These are phyloP conservation scores for Botryotinia calthae DNA, from an alignment of 2,329 filamentous ascomycete genomes.

Conservation along the genomic window DNA sequence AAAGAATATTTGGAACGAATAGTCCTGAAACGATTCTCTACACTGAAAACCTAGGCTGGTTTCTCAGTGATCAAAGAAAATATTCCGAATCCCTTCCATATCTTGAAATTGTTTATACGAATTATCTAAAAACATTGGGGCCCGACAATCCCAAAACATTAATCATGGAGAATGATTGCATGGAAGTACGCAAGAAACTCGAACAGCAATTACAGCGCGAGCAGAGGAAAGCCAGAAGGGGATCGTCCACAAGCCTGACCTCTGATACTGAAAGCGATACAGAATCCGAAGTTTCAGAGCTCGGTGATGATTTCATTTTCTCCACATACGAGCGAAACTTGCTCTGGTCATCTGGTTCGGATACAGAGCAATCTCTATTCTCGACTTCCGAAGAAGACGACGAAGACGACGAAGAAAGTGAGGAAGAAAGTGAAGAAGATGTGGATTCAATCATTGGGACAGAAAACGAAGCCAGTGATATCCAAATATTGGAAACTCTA, in stretches of 20 bases:
- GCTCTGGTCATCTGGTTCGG: not conserved
- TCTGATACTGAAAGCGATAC: not conserved
- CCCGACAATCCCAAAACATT: accelerated
- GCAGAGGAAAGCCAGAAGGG: not conserved
- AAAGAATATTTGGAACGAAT: no score
- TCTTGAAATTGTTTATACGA: not conserved
- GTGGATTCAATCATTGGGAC: not conserved
- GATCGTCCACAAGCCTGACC: not conserved
- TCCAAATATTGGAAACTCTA: not conserved
- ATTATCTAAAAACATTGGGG: not conserved
- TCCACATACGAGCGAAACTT: not conserved
- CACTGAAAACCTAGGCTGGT: accelerated
- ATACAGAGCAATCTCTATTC: not conserved
- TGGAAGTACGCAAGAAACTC: not conserved
- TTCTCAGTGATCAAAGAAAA: not conserved
- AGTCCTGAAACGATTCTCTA: accelerated
- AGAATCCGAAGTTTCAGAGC: not conserved
- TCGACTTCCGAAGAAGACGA: not conserved
- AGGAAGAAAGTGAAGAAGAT: not conserved
- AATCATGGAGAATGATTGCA: accelerated
- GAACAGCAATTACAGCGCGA: not conserved
- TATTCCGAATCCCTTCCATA: not conserved
- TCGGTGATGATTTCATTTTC: not conserved
- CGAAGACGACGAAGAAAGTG: no score
- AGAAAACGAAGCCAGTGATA: not conserved